phyloP scores from a whole-genome alignment of 345 rosid genomes.

The Hibiscus syriacus region DNA sequence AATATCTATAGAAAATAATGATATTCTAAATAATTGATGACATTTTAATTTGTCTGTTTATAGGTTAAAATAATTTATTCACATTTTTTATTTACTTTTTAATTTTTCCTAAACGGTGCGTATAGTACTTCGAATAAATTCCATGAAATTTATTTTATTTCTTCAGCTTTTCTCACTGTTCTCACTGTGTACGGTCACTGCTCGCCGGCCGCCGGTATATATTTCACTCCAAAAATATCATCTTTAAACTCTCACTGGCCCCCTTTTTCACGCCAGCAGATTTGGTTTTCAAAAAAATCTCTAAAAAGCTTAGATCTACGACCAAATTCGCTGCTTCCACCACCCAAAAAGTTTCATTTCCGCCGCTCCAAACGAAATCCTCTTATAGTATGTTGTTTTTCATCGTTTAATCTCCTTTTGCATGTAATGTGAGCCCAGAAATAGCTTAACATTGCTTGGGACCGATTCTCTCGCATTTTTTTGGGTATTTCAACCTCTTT shows the following conservation, averaged over 20 bases:
- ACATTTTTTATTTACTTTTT: too few relatives aligned
- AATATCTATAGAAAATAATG: too few relatives aligned
- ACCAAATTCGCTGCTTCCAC: not conserved
- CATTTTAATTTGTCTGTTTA: too few relatives aligned
- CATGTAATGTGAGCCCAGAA: too few relatives aligned
- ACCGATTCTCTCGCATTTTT: too few relatives aligned
- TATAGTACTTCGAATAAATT: too few relatives aligned
- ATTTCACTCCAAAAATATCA: not conserved
- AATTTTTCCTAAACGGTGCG: too few relatives aligned
- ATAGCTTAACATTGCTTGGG: too few relatives aligned
- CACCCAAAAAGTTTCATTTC: not conserved
- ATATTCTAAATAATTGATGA: too few relatives aligned
- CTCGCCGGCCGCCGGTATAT: not conserved
- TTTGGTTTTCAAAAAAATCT: not conserved
- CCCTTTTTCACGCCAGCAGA: not conserved
- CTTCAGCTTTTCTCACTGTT: not conserved
- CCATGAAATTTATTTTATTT: not conserved
- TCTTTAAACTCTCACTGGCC: not conserved
- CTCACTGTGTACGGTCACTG: not conserved
- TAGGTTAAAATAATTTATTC: too few relatives aligned
- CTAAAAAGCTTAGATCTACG: not conserved
- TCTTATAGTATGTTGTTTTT: not conserved
- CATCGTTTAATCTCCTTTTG: not conserved
- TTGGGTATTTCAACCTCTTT: not conserved
- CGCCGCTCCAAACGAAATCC: not conserved